Evolutionary conservation across 2,329 filamentous ascomycete genomes (phyloP).

Genomic region (Talaromyces amestolkiae): DNA sequence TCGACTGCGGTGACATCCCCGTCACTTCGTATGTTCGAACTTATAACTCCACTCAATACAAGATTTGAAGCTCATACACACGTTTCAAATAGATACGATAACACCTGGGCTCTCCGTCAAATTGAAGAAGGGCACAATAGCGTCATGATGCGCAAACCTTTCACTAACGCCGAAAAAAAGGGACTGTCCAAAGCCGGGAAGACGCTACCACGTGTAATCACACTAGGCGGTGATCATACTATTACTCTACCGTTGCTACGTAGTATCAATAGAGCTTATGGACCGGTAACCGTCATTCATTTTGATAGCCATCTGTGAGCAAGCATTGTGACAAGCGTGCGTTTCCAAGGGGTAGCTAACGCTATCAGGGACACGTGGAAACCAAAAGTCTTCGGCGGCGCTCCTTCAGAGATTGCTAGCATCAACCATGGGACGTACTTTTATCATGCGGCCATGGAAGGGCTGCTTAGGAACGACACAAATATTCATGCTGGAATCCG

Average conservation of each 20-base stretch:
- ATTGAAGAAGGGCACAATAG: constrained; percentile 82
- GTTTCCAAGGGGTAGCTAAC: not conserved
- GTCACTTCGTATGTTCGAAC: constrained; percentile 68
- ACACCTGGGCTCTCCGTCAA: constrained; percentile 74
- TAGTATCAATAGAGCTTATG: constrained; percentile 64
- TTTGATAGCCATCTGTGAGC: constrained; percentile 59
- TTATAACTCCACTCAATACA: not conserved
- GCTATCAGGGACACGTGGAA: constrained; percentile 58
- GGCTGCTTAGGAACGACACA: constrained; percentile 73
- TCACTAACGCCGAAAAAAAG: constrained; percentile 63
- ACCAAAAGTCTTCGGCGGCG: constrained; percentile 82
- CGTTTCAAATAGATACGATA: constrained; percentile 64
- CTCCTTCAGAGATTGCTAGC: constrained; percentile 69
- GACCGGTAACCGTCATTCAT: constrained; percentile 63
- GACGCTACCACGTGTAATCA: constrained; percentile 78
- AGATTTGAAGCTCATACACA: not conserved
- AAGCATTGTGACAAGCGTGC: not conserved
- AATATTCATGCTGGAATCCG: constrained; percentile 87
- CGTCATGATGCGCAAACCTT: constrained; percentile 68
- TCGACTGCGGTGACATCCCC: constrained; percentile 82
- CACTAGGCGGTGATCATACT: constrained; percentile 55
- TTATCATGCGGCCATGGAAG: constrained; percentile 76
- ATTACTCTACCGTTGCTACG: constrained; percentile 52
- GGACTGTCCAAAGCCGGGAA: constrained; percentile 70
- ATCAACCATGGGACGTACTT: constrained; percentile 92